phyloP scores from a whole-genome alignment of 2,329 filamentous ascomycete species.

The Penicillium sp. region DNA sequence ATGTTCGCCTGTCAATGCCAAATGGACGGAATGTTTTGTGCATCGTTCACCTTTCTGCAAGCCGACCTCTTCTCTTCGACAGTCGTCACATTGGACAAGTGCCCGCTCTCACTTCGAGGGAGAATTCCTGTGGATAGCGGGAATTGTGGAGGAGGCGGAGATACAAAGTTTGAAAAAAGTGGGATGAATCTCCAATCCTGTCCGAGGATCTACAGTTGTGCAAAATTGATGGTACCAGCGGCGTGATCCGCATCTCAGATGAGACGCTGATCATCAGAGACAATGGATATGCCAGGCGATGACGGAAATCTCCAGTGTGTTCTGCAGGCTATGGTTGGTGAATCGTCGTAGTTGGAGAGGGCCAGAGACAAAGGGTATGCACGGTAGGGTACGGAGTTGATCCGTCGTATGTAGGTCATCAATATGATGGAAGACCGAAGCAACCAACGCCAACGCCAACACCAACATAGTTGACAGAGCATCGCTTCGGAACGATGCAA shows the following conservation, averaged over 20 bases:
- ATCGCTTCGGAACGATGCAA: slow-evolving; percentile 23
- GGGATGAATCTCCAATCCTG: neutral
- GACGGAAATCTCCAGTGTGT: neutral
- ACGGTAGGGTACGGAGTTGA: no score
- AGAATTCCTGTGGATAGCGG: neutral
- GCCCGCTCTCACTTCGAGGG: neutral
- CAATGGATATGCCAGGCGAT: neutral
- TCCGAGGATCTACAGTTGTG: slow-evolving; percentile 13
- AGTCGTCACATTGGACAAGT: neutral
- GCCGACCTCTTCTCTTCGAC: neutral
- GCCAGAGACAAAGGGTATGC: neutral
- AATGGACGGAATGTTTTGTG: neutral
- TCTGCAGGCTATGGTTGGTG: neutral
- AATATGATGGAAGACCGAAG: neutral
- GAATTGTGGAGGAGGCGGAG: neutral
- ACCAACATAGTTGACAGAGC: neutral
- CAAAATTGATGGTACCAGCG: slow-evolving; percentile 7
- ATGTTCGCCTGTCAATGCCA: neutral
- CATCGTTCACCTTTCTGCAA: neutral
- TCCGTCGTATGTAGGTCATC: no score
- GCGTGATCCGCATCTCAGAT: slow-evolving; percentile 7
- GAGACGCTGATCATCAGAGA: slow-evolving; percentile 7
- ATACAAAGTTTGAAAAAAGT: neutral
- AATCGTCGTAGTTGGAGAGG: neutral
- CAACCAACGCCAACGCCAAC: neutral